These are phyloP conservation scores for Claviceps sp. DNA, from an alignment of 2,329 filamentous ascomycete species.

Conservation along the genomic window DNA sequence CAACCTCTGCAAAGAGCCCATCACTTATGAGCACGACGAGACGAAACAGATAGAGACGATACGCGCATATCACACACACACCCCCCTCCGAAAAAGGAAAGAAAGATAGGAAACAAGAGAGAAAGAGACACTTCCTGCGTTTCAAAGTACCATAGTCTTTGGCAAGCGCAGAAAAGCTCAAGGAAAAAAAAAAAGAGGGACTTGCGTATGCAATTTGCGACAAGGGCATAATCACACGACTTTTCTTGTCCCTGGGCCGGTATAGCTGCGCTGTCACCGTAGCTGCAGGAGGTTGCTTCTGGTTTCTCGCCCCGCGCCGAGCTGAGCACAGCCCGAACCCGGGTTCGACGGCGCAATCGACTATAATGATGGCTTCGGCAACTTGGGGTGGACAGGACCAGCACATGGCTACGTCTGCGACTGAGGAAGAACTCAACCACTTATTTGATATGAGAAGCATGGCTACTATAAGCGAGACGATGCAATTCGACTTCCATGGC, in stretches of 20 bases:
- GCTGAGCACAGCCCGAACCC: no score
- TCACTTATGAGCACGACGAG: no score
- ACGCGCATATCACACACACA: background rate
- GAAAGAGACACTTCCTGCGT: background rate
- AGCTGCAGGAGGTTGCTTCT: background rate
- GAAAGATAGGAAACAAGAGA: background rate
- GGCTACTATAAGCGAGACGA: slow-evolving; percentile 35
- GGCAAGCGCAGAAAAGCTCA: background rate
- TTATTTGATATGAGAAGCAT: slow-evolving; percentile 49
- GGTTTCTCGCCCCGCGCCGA: background rate
- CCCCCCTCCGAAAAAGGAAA: background rate
- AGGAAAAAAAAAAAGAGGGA: background rate
- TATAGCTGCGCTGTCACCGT: no score
- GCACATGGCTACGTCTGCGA: slow-evolving; percentile 29
- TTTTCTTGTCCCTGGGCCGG: background rate
- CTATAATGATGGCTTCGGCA: slow-evolving; percentile 36
- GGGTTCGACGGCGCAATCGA: background rate
- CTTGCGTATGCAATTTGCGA: background rate
- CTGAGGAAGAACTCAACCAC: slow-evolving; percentile 51
- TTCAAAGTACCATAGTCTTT: no score
- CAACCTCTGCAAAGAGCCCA: no score
- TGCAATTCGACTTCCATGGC: slow-evolving; percentile 47
- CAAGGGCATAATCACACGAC: background rate
- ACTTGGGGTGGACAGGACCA: slow-evolving; percentile 46
- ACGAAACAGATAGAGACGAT: no score